These are phyloP conservation scores for Penicillium sp. DNA, from an alignment of 2,329 filamentous ascomycete genomes.

Conservation along the genomic window DNA sequence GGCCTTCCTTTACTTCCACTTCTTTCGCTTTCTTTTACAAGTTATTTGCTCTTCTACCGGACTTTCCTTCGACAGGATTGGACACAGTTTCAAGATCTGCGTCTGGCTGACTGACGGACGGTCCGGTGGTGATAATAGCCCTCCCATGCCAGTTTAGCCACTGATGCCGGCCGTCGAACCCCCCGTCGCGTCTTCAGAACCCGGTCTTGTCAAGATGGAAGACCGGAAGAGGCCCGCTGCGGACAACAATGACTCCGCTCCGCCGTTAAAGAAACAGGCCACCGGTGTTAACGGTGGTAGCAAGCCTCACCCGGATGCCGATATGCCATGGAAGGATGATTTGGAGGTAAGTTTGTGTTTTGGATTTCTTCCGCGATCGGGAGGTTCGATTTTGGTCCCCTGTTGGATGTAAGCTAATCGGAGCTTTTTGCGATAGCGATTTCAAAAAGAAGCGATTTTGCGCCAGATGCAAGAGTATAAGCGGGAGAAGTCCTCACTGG, in stretches of 20 bases:
- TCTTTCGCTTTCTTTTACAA: slow-evolving; percentile 5
- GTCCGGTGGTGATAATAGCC: slow-evolving; percentile 36
- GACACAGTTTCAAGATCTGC: slow-evolving; percentile 29
- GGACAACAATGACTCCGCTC: slow-evolving; percentile 77
- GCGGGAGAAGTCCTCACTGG: slow-evolving; percentile 78
- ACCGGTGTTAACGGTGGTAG: slow-evolving; percentile 70
- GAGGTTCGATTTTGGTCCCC: neutral
- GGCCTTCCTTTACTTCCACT: neutral
- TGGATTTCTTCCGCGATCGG: neutral
- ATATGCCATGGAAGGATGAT: slow-evolving; percentile 70
- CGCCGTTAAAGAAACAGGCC: slow-evolving; percentile 88
- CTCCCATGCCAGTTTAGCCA: slow-evolving; percentile 52
- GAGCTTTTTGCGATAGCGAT: slow-evolving; percentile 59
- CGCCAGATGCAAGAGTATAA: slow-evolving; percentile 99
- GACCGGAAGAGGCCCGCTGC: slow-evolving; percentile 95
- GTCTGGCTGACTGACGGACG: slow-evolving; percentile 35
- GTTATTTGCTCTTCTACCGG: slow-evolving; percentile 5
- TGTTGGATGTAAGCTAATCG: slow-evolving; percentile 34
- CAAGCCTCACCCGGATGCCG: slow-evolving; percentile 63
- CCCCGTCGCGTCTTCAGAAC: slow-evolving; percentile 72
- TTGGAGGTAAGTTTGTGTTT: slow-evolving; percentile 63
- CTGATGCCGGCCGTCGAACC: slow-evolving; percentile 86
- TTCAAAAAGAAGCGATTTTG: slow-evolving; percentile 93
- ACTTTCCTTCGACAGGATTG: slow-evolving; percentile 19
- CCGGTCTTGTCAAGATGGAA: slow-evolving; percentile 91